Base-by-base conservation (phyloP, 176 grass and related monocot species). In the Aegilops umbellulata region DNA sequence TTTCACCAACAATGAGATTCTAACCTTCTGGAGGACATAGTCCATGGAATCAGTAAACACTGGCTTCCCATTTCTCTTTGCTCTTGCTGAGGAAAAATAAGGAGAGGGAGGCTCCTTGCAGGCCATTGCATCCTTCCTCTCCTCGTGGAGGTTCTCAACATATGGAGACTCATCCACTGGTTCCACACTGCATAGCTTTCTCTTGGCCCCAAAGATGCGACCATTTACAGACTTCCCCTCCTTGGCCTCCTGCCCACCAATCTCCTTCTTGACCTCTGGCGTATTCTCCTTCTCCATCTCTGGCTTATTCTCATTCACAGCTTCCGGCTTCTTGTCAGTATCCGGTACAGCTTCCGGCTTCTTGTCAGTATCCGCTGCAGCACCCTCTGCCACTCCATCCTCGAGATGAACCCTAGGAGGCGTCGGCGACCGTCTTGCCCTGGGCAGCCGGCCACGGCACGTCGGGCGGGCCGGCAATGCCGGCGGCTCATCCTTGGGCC, bases 381-480 rank as follows among this genome's bases (percentile, higher is more conserved):
- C 71, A 2, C 60, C 88, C 81, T 83, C 42, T 13, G 49, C 13
- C 66, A 79, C 23, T 47, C 79, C 86, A 81, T 80, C 90, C 61
- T 92, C 94, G 65, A 95, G 87, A 76, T 85, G 90, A 44, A 96
- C 89, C 49, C 77, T 82, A 13, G 84, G 74, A 23, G 88, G 89
- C 73, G 84, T 64, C 16, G 85, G 83, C 13, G 91, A 84, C 23
- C 91, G 84, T 74, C 85, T 94, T 30, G 90, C 79, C 47, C 88
- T 87, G 35, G 97, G 97, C 47, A 93, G 47, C 22, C 97, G 94
- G 70, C 97, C 97, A 47, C 92, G 87, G 61, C 92, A 83, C 8
- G 89, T 94, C 1, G 97, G 97, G 7, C 97, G 90, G 71, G 92
- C 82, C 24, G 97, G 97, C 82, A 99, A 93, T 82, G 94, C 87